Evolutionary conservation across 441 rosid genomes (phyloP).

Genomic region (Populus tomentosa): DNA sequence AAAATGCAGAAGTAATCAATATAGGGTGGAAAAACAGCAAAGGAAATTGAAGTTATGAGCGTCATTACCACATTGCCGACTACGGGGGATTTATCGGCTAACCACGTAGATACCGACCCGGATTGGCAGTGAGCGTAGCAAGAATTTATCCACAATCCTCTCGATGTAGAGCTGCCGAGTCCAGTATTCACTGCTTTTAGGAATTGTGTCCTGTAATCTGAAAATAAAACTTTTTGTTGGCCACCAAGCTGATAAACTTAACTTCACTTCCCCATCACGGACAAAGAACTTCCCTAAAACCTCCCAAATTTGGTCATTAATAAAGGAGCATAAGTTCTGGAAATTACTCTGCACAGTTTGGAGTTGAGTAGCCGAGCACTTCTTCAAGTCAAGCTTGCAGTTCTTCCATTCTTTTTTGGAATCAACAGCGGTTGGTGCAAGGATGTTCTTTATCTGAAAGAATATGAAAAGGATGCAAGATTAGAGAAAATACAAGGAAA

Average conservation of each 20-base stretch:
- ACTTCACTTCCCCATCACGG: not conserved
- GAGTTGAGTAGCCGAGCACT: constrained; percentile 65
- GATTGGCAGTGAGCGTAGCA: constrained; percentile 90
- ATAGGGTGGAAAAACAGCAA: not conserved
- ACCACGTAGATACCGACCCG: constrained; percentile 63
- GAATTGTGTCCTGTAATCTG: constrained; percentile 50
- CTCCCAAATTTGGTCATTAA: not conserved
- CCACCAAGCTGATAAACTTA: not conserved
- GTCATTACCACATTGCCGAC: constrained; percentile 46
- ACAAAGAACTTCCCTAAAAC: not conserved
- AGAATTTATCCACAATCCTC: constrained; percentile 71
- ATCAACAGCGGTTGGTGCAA: constrained; percentile 84
- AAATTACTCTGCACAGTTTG: constrained; percentile 63
- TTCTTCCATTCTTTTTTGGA: constrained; percentile 61
- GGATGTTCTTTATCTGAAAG: constrained; percentile 69
- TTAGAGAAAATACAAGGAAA: not conserved
- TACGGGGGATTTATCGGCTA: constrained; percentile 53
- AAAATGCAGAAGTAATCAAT: not conserved
- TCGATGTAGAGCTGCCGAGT: constrained; percentile 47
- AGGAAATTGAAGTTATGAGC: not conserved
- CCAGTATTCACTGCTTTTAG: constrained; percentile 24
- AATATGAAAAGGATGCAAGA: not conserved
- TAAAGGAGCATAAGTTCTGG: not conserved
- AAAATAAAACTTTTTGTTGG: not conserved
- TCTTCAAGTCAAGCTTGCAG: constrained; percentile 79